Conservation (phyloP, 257 asterid genomes). For the Jaltomata sinuosa region DNA sequence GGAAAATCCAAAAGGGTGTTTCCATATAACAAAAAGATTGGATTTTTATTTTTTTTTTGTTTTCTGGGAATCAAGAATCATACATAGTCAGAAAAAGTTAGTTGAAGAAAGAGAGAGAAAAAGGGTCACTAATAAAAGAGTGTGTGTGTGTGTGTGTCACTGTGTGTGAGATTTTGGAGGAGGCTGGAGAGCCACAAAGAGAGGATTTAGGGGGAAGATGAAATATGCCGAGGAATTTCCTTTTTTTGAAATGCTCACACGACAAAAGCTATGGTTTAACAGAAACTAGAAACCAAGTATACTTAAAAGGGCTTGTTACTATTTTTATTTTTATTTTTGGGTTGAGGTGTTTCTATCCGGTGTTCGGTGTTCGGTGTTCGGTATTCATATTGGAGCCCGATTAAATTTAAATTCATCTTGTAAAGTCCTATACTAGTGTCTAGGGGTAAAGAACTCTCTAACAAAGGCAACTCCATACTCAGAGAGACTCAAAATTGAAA, state of each 20-base stretch:
- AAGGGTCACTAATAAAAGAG: neutral
- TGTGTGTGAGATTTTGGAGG: constrained; percentile 16
- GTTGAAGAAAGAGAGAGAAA: neutral
- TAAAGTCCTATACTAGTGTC: no score
- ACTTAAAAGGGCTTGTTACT: neutral
- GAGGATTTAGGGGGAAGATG: constrained; percentile 27
- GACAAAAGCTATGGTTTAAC: neutral
- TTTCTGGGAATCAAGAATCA: neutral
- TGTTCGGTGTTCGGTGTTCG: no score
- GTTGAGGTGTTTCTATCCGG: no score
- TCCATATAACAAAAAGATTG: constrained; percentile 1
- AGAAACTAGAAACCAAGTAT: neutral
- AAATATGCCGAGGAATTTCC: neutral
- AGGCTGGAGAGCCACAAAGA: constrained; percentile 43
- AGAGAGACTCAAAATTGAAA: no score
- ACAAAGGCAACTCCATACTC: no score
- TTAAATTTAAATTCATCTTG: no score
- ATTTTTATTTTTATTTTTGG: no score
- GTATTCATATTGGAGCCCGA: no score
- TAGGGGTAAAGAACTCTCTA: no score
- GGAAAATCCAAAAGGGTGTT: neutral
- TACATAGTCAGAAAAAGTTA: neutral
- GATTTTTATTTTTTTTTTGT: neutral
- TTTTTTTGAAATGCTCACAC: neutral
- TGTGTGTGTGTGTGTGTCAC: neutral